Evolutionary conservation across 306 rosid species (phyloP), one percentile per base, ranked within the genome.

Genomic region (Trifolium fragiferum): DNA sequence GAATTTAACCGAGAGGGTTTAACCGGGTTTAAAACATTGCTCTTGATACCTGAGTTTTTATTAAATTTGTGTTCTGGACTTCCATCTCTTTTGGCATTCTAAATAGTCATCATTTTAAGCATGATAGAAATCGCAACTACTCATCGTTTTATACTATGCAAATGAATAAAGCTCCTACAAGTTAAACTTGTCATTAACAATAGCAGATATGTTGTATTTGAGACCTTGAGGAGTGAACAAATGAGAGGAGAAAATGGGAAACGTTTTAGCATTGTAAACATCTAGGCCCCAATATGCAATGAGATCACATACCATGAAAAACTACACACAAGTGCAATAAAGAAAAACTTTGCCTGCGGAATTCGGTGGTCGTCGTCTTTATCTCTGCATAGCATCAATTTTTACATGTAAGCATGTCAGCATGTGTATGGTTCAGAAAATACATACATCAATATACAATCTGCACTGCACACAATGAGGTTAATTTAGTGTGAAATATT

Each of bases 221-320:
- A 85, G 82, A 30, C 97, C 97, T 73, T 76, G 40, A 0, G 87
- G 74, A 1, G 90, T 86, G 74, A 87, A 89, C 87, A 92, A 78
- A 59, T 92, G 89, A 5, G 96, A 85, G 20, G 97, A 89, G 79
- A 92, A 92, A 49, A 92, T 88, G 5, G 97, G 97, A 47, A 88
- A 89, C 57, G 59, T 85, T 3, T 72, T 61, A 18, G 97, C 97
- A 47, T 21, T 14, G 58, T 83, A 89, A 43, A 71, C 49, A 74
- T 92, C 79, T 0, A 89, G 44, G 15, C 90, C 90, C 96, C 97
- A 89, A 44, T 89, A 92, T 19, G 91, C 82, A 12, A 76, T 58
- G 3, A 93, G 97, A 87, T 2, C 51, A 74, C 70, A 30, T 89
- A 89, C 94, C 93, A 93, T 12, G 87, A 25, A 54, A 93, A 93